A percentile compares a stretch with the other conserved stretches of the same genome.
These are phyloP conservation scores for Microbotryum violaceum DNA, from an alignment of 1,284 basidiomycete species.

Conservation along the genomic window DNA sequence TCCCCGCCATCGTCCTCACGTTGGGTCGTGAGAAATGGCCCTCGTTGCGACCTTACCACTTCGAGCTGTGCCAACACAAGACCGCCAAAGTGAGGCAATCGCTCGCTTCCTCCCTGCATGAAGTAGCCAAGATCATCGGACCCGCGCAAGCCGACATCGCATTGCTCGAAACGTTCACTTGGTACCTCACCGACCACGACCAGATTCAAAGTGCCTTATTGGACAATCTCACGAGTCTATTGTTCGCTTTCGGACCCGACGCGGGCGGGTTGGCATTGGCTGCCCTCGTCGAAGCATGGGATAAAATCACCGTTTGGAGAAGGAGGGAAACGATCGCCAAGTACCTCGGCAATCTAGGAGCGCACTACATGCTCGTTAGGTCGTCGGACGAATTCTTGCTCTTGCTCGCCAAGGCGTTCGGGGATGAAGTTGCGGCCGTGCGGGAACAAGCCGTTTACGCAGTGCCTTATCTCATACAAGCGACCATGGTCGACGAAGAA, in stretches of 20 bases:
- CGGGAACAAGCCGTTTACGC: conserved; percentile 63
- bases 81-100: conserved; percentile 57
- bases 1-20: conserved; percentile 82
- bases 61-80: conserved; percentile 50
- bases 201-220: conserved; percentile 56
- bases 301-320: conserved; percentile 66
- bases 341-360: conserved; percentile 50
- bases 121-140: conserved; percentile 78
- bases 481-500: conserved; percentile 22
- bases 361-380: conserved; percentile 36
- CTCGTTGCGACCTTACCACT: conserved; percentile 64
- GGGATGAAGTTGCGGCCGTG: conserved; percentile 74
- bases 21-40: conserved; percentile 69
- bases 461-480: conserved; percentile 54
- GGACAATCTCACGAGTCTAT: conserved; percentile 41
- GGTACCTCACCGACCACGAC: conserved; percentile 52
- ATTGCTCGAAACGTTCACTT: conserved; percentile 66
- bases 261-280: conserved; percentile 52
- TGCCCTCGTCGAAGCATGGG: conserved; percentile 57
- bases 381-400: conserved; percentile 41
- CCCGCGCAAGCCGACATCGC: conserved; percentile 60
- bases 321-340: conserved; percentile 64
- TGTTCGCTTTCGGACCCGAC: conserved; percentile 29
- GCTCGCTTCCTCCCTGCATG: conserved; percentile 78
- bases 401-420: conserved; percentile 59